These are phyloP conservation scores for Colletotrichum sp. DNA, from an alignment of 2,329 filamentous ascomycete species.

Conservation along the genomic window DNA sequence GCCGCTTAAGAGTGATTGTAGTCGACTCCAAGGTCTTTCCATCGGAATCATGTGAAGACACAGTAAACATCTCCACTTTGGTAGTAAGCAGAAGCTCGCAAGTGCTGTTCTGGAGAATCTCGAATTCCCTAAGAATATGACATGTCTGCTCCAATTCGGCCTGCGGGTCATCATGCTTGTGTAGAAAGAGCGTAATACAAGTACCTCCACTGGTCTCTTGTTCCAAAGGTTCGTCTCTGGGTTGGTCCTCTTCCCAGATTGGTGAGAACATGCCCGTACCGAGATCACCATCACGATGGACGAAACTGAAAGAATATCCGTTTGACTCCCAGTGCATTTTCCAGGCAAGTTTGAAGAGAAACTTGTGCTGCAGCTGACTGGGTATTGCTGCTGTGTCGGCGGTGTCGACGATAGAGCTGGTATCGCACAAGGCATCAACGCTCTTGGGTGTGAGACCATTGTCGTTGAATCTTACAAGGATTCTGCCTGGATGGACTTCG, in stretches of 20 bases:
- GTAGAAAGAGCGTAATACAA: slow-evolving; percentile 41
- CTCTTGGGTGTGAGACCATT: slow-evolving; percentile 48
- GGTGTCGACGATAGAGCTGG: not conserved
- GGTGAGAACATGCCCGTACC: slow-evolving; percentile 58
- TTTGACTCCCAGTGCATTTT: slow-evolving; percentile 50
- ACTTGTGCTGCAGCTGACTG: slow-evolving; percentile 57
- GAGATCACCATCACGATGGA: slow-evolving; percentile 38
- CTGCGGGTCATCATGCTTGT: slow-evolving; percentile 25
- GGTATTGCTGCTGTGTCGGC: not conserved
- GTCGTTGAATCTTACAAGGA: slow-evolving; percentile 57
- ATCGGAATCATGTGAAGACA: not conserved
- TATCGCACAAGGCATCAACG: slow-evolving; percentile 48
- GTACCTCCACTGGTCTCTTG: not conserved
- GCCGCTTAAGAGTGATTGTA: not conserved
- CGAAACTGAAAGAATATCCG: slow-evolving; percentile 48
- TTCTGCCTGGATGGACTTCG: slow-evolving; percentile 35
- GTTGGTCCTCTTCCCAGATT: slow-evolving; percentile 42
- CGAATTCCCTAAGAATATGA: slow-evolving; percentile 37
- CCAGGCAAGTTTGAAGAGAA: slow-evolving; percentile 51
- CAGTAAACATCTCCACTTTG: not conserved
- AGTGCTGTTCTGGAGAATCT: slow-evolving; percentile 39
- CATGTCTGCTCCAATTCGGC: slow-evolving; percentile 22
- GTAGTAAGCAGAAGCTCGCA: slow-evolving; percentile 42
- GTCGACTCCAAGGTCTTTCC: not conserved
- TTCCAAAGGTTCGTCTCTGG: not conserved